These are phyloP conservation scores for Blastocystis sp. DNA, from an alignment of 352 stramenopile species.

Conservation along the genomic window DNA sequence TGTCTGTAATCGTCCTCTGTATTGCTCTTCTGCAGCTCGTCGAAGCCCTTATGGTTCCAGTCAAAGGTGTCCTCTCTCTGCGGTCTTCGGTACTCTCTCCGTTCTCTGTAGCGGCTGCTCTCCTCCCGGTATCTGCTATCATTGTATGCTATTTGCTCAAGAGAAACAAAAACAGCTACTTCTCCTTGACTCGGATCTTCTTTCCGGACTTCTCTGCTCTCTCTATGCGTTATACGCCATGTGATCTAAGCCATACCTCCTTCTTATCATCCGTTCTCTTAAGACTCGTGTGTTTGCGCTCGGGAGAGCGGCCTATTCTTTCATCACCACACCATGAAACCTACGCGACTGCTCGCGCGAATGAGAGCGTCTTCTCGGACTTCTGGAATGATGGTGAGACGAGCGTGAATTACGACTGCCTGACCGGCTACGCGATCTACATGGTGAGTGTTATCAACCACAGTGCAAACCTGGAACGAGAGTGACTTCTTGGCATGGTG, in stretches of 20 bases:
- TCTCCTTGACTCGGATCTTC: background rate
- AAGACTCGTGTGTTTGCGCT: background rate
- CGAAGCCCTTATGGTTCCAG: conserved; percentile 46
- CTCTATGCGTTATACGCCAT: background rate
- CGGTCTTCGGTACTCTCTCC: background rate
- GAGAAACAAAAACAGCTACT: background rate
- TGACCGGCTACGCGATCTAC: conserved; percentile 2
- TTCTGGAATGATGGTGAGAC: conserved; percentile 1
- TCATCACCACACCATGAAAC: background rate
- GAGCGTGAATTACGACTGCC: background rate
- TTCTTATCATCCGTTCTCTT: background rate
- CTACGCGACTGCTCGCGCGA: background rate
- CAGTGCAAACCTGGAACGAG: background rate
- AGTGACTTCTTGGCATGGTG: background rate
- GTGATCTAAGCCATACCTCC: background rate
- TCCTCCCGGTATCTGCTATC: background rate
- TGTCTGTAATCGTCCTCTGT: conserved; percentile 14
- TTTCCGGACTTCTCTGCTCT: background rate
- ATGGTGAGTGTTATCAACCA: background rate
- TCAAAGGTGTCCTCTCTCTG: background rate
- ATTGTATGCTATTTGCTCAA: background rate
- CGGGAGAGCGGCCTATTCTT: background rate
- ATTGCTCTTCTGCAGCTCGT: background rate
- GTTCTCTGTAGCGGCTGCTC: background rate
- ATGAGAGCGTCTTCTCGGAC: background rate